phyloP scores from a whole-genome alignment of 108 stramenopile genomes.

The Schizochytrium sp. region DNA sequence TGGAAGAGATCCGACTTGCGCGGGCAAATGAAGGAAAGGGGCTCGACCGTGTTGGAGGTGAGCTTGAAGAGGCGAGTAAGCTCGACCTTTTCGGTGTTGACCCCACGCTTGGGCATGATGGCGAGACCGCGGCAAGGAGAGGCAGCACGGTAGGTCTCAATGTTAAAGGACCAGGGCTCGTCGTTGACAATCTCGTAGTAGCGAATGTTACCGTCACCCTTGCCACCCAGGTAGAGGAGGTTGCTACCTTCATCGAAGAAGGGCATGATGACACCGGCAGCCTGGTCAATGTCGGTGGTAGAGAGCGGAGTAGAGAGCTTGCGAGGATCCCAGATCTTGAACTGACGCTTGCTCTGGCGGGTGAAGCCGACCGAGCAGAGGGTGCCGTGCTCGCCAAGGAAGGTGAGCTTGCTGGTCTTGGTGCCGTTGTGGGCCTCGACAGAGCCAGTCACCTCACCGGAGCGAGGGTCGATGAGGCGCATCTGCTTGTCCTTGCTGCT shows the following conservation, averaged over 20 bases:
- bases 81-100: slow-evolving; percentile 85
- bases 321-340: slow-evolving; percentile 94
- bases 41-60: slow-evolving; percentile 75
- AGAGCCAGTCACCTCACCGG: slow-evolving; percentile 49
- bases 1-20: slow-evolving; percentile 95
- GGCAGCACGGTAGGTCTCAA: slow-evolving; percentile 87
- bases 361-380: slow-evolving; percentile 84
- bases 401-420: slow-evolving; percentile 77
- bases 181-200: slow-evolving; percentile 88
- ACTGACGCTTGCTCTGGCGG: slow-evolving; percentile 74
- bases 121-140: slow-evolving; percentile 88
- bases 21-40: slow-evolving; percentile 86
- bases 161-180: slow-evolving; percentile 88
- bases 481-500: slow-evolving; percentile 90
- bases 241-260: slow-evolving; percentile 83
- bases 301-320: slow-evolving; percentile 62
- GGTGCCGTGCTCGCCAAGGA: slow-evolving; percentile 74
- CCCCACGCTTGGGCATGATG: slow-evolving; percentile 88
- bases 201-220: slow-evolving; percentile 97
- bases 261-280: slow-evolving; percentile 90
- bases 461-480: slow-evolving; percentile 76
- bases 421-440: slow-evolving; percentile 77
- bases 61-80: slow-evolving; percentile 86
- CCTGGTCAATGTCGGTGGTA: slow-evolving; percentile 80
- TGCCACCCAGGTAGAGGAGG: slow-evolving; percentile 92